A percentile compares a stretch with the other conserved stretches of the same genome.
These are phyloP conservation scores for Blumeriella jaapii DNA, from an alignment of 2,329 filamentous ascomycete species.

Conservation along the genomic window DNA sequence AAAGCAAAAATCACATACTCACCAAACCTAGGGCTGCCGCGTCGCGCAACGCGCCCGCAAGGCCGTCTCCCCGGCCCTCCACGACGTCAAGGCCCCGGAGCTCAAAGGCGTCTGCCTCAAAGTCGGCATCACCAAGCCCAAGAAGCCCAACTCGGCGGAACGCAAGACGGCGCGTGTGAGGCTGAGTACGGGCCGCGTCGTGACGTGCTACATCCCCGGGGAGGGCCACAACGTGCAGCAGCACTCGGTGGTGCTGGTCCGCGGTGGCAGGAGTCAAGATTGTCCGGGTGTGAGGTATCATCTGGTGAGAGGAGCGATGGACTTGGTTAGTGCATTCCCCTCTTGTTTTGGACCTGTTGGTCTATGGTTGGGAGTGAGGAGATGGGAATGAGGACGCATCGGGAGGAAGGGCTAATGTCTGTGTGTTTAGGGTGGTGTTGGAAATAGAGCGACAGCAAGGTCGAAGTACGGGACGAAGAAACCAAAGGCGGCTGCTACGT, in stretches of 20 bases:
- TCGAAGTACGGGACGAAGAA: constrained; percentile 99
- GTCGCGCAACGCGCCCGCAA: constrained; percentile 71
- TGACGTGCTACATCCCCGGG: constrained; percentile 91
- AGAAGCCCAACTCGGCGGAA: constrained; percentile 98
- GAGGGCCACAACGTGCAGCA: constrained; percentile 99
- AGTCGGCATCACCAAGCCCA: constrained; percentile 86
- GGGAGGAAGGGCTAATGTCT: constrained; percentile 21
- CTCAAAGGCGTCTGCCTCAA: constrained; percentile 95
- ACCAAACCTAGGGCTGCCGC: constrained; percentile 52
- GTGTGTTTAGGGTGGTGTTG: constrained; percentile 67
- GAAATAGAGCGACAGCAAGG: constrained; percentile 68
- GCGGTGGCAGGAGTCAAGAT: constrained; percentile 87
- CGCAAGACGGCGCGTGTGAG: constrained; percentile 89
- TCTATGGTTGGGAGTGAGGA: background rate
- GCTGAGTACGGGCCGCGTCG: constrained; percentile 72
- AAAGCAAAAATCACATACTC: background rate
- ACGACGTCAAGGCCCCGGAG: constrained; percentile 55
- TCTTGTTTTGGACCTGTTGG: too few relatives aligned
- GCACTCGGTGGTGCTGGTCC: constrained; percentile 93
- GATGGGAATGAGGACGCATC: background rate
- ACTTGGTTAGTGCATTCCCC: constrained; percentile 87
- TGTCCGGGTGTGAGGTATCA: constrained; percentile 98
- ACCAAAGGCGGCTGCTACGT: constrained; percentile 60
- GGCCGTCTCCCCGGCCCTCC: constrained; percentile 75
- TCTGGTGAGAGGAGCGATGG: constrained; percentile 79